phyloP scores from a whole-genome alignment of 345 rosid species.

The Gossypium bickii region DNA sequence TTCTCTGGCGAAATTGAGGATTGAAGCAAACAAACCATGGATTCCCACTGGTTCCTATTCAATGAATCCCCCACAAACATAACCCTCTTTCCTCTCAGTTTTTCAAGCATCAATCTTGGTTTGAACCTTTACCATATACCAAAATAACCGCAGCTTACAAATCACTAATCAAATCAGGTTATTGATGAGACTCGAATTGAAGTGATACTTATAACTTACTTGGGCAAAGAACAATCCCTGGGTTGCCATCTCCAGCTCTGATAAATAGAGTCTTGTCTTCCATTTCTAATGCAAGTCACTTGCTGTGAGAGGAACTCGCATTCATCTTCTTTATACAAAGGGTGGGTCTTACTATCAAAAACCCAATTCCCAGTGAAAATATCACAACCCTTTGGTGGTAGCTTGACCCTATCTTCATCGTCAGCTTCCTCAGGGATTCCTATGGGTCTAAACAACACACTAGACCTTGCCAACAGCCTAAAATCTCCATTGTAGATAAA shows the following conservation, averaged over 20 bases:
- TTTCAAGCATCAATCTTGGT: slow-evolving; percentile 57
- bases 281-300: slow-evolving; percentile 83
- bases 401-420: slow-evolving; percentile 30
- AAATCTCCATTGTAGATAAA: slow-evolving; percentile 36
- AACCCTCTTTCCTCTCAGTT: slow-evolving; percentile 80
- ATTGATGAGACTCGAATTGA: too few relatives aligned
- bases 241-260: slow-evolving; percentile 99
- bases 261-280: slow-evolving; percentile 68
- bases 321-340: slow-evolving; percentile 71
- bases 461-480: not conserved
- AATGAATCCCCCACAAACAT: slow-evolving; percentile 97
- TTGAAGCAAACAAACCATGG: slow-evolving; percentile 89
- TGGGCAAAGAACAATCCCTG: slow-evolving; percentile 72
- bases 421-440: slow-evolving; percentile 27
- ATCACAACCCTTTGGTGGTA: slow-evolving; percentile 75
- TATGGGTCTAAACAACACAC: not conserved
- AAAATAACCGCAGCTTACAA: not conserved
- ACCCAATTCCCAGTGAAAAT: slow-evolving; percentile 84
- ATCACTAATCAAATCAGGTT: too few relatives aligned
- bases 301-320: slow-evolving; percentile 75
- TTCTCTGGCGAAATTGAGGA: slow-evolving; percentile 55
- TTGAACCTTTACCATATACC: slow-evolving; percentile 47
- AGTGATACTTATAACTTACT: slow-evolving; percentile 28
- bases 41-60: slow-evolving; percentile 96
- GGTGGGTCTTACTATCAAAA: slow-evolving; percentile 52